These are phyloP conservation scores for Talaromyces sp. DNA, from an alignment of 2,329 filamentous ascomycete genomes.

Conservation along the genomic window DNA sequence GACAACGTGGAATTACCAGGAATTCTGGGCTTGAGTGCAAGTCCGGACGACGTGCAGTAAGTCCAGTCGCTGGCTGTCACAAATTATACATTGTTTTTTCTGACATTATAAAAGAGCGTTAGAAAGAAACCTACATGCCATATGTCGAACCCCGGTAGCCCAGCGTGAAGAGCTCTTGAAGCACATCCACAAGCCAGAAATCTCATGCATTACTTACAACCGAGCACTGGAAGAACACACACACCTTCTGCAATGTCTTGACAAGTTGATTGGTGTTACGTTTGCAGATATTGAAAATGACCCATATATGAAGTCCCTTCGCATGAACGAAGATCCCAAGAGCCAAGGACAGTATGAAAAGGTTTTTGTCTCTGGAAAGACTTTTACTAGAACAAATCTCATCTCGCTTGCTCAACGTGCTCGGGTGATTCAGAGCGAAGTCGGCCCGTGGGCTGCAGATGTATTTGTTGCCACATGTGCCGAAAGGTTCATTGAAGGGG, in stretches of 20 bases:
- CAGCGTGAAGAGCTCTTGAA: constrained; percentile 66
- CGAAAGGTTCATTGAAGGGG: constrained; percentile 23
- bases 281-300: constrained; percentile 52
- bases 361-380: constrained; percentile 25
- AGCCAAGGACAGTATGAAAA: constrained; percentile 20
- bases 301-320: constrained; percentile 52
- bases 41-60: constrained; percentile 43
- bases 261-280: constrained; percentile 37
- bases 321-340: constrained; percentile 28
- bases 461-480: constrained; percentile 56
- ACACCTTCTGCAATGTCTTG: constrained; percentile 41
- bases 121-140: constrained; percentile 65
- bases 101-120: constrained; percentile 40
- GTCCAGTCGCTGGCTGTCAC: not conserved
- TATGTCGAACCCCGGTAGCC: constrained; percentile 62
- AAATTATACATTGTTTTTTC: not conserved
- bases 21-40: constrained; percentile 76
- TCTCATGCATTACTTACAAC: constrained; percentile 38
- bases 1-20: constrained; percentile 45
- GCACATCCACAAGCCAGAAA: constrained; percentile 61
- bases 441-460: constrained; percentile 66
- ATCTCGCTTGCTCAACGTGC: constrained; percentile 49
- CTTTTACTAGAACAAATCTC: constrained; percentile 50
- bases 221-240: constrained; percentile 9
- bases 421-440: constrained; percentile 47